Evolutionary conservation across 805 yeast species (phyloP), one percentile per base, ranked within the genome.

Genomic region (Henningerozyma blattae): DNA sequence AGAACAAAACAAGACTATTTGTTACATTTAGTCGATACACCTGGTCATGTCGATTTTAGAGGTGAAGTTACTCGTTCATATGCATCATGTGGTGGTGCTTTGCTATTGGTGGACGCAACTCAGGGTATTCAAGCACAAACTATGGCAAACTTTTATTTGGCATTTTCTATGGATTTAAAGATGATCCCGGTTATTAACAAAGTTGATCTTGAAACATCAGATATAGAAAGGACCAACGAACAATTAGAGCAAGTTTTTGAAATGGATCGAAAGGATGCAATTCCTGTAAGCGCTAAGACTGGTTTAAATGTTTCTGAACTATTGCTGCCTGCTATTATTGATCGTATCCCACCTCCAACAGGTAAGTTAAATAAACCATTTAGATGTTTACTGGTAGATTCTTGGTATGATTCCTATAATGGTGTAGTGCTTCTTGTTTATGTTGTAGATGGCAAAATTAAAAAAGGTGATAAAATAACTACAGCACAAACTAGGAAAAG

Each of bases 41-140:
- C 98, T 0, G 98, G 98, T 0, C 98, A 89, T 54, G 97, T 91
- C 22, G 98, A 89, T 56, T 89, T 89, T 56, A 65, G 95, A 34
- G 54, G 49, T 7, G 98, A 89, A 48, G 98, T 89, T 1, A 76
- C 93, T 4, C 61, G 97, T 45, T 83, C 95, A 6, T 87, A 87
- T 58, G 96, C 96, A 2, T 82, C 95, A 0, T 91, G 96, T 62
- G 94, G 87, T 25, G 97, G 97, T 12, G 96, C 96, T 0, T 59
- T 89, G 27, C 56, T 89, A 27, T 58, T 89, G 16, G 94, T 89
- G 2, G 98, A 91, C 62, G 97, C 97, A 2, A 70, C 89, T 2
- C 96, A 91, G 50, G 97, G 97, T 33, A 86, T 89, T 3, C 96
- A 86, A 55, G 97, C 97, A 0, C 98, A 89, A 55, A 91, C 98